Percentiles rank a stretch among this genome's conserved stretches.
Evolutionary conservation across 768 basidiomycete species (phyloP).

Genomic region (Mycena metata): DNA sequence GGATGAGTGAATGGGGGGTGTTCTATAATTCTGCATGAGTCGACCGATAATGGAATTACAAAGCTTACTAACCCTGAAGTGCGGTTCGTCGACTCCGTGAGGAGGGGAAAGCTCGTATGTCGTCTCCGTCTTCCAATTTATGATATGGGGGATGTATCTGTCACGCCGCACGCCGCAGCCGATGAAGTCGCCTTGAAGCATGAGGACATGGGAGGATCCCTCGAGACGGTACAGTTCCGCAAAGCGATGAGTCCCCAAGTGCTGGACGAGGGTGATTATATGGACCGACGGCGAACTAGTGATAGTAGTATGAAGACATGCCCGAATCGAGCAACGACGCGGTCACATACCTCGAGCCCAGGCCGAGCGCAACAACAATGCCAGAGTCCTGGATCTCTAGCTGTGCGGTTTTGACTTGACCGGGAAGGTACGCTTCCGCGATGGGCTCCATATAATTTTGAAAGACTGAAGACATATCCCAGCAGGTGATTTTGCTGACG

Average conservation of each 20-base stretch:
- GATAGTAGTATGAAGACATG: no score
- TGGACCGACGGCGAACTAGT: constrained; percentile 2
- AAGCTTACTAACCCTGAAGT: constrained; percentile 8
- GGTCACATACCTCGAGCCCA: not conserved
- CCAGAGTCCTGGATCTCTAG: constrained; percentile 18
- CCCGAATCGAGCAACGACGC: no score
- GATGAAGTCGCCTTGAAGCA: constrained; percentile 22
- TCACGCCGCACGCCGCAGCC: constrained; percentile 28
- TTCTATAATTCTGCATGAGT: not conserved
- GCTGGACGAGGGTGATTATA: constrained; percentile 4
- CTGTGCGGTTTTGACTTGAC: constrained; percentile 29
- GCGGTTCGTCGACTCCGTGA: constrained; percentile 6
- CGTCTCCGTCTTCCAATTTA: constrained; percentile 11
- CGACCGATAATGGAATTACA: no score
- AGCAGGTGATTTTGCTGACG: constrained; percentile 29
- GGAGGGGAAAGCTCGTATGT: constrained; percentile 10
- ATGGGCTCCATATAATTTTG: constrained; percentile 5
- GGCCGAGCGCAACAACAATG: constrained; percentile 28
- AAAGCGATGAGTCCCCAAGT: no score
- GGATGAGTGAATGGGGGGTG: no score
- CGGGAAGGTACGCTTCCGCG: constrained; percentile 23
- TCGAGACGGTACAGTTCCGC: constrained; percentile 17
- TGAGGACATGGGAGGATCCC: constrained; percentile 22
- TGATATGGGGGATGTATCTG: constrained; percentile 10
- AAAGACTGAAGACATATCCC: constrained; percentile 25